These are phyloP conservation scores for Paracoccidioides lutzii DNA, from an alignment of 2,329 filamentous ascomycete genomes.

Conservation along the genomic window DNA sequence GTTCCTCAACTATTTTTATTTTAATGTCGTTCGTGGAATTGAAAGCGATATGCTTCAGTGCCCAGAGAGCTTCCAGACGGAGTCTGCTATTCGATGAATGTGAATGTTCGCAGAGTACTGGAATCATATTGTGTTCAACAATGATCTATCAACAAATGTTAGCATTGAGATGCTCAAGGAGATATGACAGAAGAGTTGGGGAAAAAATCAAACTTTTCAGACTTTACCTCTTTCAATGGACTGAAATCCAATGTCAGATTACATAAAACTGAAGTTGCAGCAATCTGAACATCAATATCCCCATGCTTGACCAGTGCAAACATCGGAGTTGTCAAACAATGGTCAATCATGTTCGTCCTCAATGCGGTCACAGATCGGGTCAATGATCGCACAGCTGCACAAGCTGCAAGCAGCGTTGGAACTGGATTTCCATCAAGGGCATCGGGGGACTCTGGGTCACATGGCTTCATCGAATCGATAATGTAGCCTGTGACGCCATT, in stretches of 20 bases:
- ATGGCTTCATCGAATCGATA: constrained; percentile 64
- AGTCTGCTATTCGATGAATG: constrained; percentile 68
- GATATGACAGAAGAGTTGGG: constrained; percentile 7
- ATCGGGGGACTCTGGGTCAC: constrained; percentile 17
- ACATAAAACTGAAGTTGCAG: constrained; percentile 69
- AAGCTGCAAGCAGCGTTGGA: constrained; percentile 70
- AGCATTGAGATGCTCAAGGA: not conserved
- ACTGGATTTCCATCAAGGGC: constrained; percentile 60
- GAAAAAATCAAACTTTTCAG: not conserved
- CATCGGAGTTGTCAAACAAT: constrained; percentile 64
- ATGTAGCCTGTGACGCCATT: constrained; percentile 70
- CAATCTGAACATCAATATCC: constrained; percentile 68
- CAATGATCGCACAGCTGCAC: constrained; percentile 65
- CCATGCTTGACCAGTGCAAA: constrained; percentile 61
- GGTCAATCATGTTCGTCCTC: constrained; percentile 76
- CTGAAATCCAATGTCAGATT: constrained; percentile 84
- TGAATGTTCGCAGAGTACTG: constrained; percentile 69
- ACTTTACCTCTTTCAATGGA: constrained; percentile 72
- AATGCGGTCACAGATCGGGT: constrained; percentile 75
- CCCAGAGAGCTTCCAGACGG: constrained; percentile 79
- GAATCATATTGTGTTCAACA: constrained; percentile 59
- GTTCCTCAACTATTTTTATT: constrained; percentile 60
- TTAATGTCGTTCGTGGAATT: constrained; percentile 60
- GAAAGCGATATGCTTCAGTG: constrained; percentile 77
- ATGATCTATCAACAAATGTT: constrained; percentile 45